phyloP scores from a whole-genome alignment of 305 asterid genomes.

The Fraxinus sp. region DNA sequence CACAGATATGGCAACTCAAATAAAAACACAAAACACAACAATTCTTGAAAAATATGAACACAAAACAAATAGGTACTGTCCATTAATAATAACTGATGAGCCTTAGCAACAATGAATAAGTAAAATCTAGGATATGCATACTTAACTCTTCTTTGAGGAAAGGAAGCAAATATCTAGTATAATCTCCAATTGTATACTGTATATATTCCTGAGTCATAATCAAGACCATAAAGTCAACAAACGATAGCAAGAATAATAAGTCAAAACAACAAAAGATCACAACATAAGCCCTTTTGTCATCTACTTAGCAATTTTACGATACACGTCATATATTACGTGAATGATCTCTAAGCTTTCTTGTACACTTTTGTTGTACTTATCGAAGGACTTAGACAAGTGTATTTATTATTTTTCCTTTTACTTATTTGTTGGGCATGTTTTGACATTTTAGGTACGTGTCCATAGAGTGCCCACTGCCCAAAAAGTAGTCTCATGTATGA shows the following conservation, averaged over 20 bases:
- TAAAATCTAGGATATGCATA: background rate
- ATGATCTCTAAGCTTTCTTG: background rate
- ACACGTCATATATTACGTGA: background rate
- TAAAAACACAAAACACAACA: background rate
- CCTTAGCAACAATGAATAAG: background rate
- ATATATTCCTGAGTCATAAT: background rate
- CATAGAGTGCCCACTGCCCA: background rate
- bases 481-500: background rate
- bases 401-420: background rate
- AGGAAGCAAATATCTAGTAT: background rate
- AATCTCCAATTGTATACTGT: background rate
- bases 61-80: background rate
- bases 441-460: background rate
- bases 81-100: background rate
- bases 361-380: background rate
- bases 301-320: background rate
- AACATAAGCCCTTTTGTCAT: background rate
- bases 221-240: background rate
- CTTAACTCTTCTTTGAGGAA: background rate
- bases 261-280: background rate
- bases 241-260: background rate
- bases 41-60: background rate
- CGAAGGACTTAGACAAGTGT: background rate
- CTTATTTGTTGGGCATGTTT: background rate
- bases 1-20: background rate